Evolutionary conservation across 1,284 basidiomycete species (phyloP).

Genomic region (Microbotryum scabiosae): DNA sequence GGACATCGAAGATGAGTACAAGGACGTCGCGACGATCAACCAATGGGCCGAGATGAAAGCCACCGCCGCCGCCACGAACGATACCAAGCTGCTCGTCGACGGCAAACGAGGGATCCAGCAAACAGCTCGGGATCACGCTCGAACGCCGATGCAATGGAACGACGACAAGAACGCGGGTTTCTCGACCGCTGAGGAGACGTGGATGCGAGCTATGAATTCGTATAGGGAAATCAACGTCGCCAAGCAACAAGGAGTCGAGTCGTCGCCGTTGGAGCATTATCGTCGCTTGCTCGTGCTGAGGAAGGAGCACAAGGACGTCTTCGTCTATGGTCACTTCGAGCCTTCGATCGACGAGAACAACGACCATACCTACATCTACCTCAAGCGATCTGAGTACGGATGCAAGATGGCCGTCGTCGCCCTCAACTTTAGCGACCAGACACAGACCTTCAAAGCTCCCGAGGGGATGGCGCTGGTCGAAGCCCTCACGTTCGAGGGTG

Average conservation of each 20-base stretch:
- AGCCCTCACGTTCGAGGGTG: neutral
- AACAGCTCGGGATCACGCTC: conserved; percentile 61
- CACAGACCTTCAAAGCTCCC: conserved; percentile 17
- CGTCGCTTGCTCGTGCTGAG: conserved; percentile 50
- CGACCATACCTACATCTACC: conserved; percentile 52
- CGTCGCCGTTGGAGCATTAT: conserved; percentile 52
- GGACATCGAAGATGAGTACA: conserved; percentile 57
- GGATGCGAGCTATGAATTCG: conserved; percentile 70
- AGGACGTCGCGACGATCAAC: conserved; percentile 39
- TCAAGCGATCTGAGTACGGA: conserved; percentile 36
- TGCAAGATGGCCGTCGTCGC: conserved; percentile 42
- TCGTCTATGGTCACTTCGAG: conserved; percentile 50
- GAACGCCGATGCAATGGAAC: conserved; percentile 64
- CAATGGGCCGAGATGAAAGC: conserved; percentile 25
- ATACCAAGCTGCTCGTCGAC: conserved; percentile 52
- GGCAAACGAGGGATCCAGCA: conserved; percentile 51
- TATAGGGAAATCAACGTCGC: conserved; percentile 56
- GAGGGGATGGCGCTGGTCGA: neutral
- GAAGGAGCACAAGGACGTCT: conserved; percentile 45
- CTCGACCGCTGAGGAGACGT: conserved; percentile 51
- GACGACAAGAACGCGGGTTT: conserved; percentile 52
- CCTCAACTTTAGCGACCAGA: conserved; percentile 49
- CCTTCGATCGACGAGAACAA: conserved; percentile 45
- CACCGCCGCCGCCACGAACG: conserved; percentile 43
- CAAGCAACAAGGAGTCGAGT: conserved; percentile 46